Base-by-base conservation (phyloP, 2,329 filamentous ascomycete genomes). In the Hymenoscyphus infarciens region DNA sequence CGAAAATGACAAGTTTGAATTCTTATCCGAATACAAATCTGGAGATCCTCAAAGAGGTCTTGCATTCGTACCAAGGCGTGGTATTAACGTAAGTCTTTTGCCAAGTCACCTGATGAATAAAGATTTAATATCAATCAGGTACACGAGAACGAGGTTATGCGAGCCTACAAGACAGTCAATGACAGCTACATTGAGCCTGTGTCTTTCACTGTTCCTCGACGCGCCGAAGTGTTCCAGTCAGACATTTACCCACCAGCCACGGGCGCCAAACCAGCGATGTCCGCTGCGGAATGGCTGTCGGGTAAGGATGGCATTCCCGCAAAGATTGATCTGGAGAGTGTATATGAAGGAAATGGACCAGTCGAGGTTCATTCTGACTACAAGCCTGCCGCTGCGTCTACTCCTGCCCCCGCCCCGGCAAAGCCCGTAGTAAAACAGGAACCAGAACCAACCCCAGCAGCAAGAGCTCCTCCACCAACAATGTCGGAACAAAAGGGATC, bases 1-100 rank as follows among this genome's bases (percentile, higher is more conserved):
- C 74, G 91, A 96, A 75, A 96, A 98, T 78, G 94, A 98, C 82
- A 97, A 97, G 78, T 97, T 99, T 75, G 94, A 99, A 78, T 97
- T 91, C 77, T 81, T 99, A 61, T 96, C 92, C 67, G 94, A 98
- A 76, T 95, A 98, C 83, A 97, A 97, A 79, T 98, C 95, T n/a
- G 81, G 83, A 45, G 95, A 99, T 68, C 94, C 95, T 35, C 95
- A 99, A 79, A 87, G 95, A 74, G 95, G 95, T 71, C 84, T 99
- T 71, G 95, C 92, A 38, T 98, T 99, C 77, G 78, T 98, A 74
- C 95, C 95, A 60, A 94, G 96, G 78, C 91, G 95, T 67, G 95
- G 94, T 67, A 90, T 99, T 71, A 97, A 97, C 75, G 89, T 90
- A 74, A 74, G 84, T 76, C 5, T 25, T 5, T 16, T 52, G 10